These are phyloP conservation scores for Cyclotella distinguenda DNA, from an alignment of 108 stramenopile species.

Conservation along the genomic window DNA sequence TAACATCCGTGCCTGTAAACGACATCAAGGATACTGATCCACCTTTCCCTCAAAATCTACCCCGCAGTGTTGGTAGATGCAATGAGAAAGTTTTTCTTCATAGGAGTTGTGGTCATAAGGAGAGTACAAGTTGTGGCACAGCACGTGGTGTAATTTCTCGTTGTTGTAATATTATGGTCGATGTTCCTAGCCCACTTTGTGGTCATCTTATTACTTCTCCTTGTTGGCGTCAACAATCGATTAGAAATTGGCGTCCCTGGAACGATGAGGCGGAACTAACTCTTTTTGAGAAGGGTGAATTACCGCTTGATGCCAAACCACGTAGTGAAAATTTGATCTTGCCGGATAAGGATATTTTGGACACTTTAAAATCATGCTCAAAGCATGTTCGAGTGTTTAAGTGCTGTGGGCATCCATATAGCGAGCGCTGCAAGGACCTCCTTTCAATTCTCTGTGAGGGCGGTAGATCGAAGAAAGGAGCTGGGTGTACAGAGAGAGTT, in stretches of 20 bases:
- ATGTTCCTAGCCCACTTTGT: constrained; percentile 15
- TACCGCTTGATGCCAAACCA: constrained; percentile 11
- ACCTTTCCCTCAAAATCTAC: constrained; percentile 13
- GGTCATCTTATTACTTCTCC: constrained; percentile 19
- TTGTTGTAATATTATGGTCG: constrained; percentile 18
- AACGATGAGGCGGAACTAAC: neutral
- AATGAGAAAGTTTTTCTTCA: constrained; percentile 20
- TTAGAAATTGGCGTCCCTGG: constrained; percentile 27
- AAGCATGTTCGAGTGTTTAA: constrained; percentile 9
- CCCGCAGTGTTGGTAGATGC: constrained; percentile 18
- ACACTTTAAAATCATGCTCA: constrained; percentile 2
- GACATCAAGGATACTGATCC: constrained; percentile 8
- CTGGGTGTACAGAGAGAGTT: constrained; percentile 15
- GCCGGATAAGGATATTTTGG: constrained; percentile 19
- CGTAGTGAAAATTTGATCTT: constrained; percentile 3
- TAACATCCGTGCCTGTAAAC: constrained; percentile 4
- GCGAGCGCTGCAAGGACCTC: constrained; percentile 15
- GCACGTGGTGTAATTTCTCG: constrained; percentile 2
- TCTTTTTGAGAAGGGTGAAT: neutral
- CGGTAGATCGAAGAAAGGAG: constrained; percentile 18
- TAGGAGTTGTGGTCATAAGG: constrained; percentile 37
- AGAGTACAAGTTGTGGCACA: constrained; percentile 19
- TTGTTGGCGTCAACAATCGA: constrained; percentile 13
- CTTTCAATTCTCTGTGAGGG: constrained; percentile 11
- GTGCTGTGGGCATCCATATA: constrained; percentile 16